phyloP scores from a whole-genome alignment of 2,329 filamentous ascomycete species.

The Pseudopithomyces maydicus region DNA sequence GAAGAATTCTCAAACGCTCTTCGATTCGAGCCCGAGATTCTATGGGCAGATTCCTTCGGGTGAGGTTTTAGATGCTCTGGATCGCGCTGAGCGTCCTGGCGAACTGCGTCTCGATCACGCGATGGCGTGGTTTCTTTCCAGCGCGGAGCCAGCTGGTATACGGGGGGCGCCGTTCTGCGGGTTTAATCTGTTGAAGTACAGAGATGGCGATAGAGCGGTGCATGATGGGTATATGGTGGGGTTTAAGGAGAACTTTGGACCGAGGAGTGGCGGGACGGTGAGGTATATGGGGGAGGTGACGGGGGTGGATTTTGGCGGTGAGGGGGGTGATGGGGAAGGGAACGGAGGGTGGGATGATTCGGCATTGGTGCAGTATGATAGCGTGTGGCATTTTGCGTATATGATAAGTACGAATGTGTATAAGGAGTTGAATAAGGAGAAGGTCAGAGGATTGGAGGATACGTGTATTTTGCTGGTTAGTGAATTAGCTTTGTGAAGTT shows the following conservation, averaged over 20 bases:
- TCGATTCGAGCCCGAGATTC: too few relatives aligned
- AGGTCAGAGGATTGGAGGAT: background rate
- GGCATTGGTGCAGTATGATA: background rate
- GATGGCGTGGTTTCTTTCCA: background rate
- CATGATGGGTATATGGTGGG: background rate
- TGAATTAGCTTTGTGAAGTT: background rate
- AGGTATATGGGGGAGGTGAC: background rate
- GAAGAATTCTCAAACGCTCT: too few relatives aligned
- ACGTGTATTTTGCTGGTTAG: background rate
- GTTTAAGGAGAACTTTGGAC: background rate
- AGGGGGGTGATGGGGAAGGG: background rate
- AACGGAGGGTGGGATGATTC: background rate
- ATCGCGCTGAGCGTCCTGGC: background rate
- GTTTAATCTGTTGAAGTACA: background rate
- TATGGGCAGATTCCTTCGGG: background rate
- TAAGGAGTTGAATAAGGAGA: background rate
- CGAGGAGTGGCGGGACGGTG: background rate
- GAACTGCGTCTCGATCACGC: background rate
- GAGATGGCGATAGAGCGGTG: background rate
- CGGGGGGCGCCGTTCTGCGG: background rate
- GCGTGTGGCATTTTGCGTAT: background rate
- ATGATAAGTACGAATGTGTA: slow-evolving; percentile 1
- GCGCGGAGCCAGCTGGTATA: background rate
- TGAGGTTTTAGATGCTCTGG: background rate
- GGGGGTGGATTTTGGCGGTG: background rate